Evolutionary conservation across 306 rosid genomes (phyloP).

Genomic region (Betula pendula): DNA sequence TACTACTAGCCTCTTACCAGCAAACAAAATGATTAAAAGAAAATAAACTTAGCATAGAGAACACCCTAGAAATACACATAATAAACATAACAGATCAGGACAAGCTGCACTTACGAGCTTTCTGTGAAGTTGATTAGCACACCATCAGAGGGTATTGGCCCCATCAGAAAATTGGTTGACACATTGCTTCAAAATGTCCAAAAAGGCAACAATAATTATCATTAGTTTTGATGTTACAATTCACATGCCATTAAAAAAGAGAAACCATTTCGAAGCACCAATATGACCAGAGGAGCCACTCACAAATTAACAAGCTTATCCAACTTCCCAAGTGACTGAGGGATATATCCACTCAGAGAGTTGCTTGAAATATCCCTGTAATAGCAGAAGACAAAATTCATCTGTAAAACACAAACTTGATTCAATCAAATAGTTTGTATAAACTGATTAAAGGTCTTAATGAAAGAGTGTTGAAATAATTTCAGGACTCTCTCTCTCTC

Average conservation of each 20-base stretch:
- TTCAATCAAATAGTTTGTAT: background rate
- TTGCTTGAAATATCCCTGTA: slow-evolving; percentile 93
- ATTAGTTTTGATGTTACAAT: background rate
- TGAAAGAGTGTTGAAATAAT: no score
- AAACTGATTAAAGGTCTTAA: background rate
- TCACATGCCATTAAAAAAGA: background rate
- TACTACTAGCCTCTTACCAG: background rate
- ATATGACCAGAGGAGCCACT: slow-evolving; percentile 34
- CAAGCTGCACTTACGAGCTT: slow-evolving; percentile 73
- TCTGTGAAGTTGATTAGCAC: slow-evolving; percentile 67
- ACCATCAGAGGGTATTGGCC: slow-evolving; percentile 87
- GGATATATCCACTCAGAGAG: slow-evolving; percentile 82
- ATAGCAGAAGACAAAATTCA: slow-evolving; percentile 24
- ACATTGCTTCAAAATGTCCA: slow-evolving; percentile 60
- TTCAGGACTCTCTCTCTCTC: no score
- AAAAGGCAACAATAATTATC: slow-evolving; percentile 23
- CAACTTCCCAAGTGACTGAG: slow-evolving; percentile 79
- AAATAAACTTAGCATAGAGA: slow-evolving; percentile 5
- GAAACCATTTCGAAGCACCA: background rate
- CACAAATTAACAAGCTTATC: slow-evolving; percentile 63
- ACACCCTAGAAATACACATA: background rate
- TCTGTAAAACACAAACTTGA: slow-evolving; percentile 18
- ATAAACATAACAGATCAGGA: slow-evolving; percentile 26
- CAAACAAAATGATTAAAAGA: background rate
- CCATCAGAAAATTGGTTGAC: slow-evolving; percentile 93